Conservation (phyloP, 768 basidiomycete genomes). For the Cubamyces sp. region DNA sequence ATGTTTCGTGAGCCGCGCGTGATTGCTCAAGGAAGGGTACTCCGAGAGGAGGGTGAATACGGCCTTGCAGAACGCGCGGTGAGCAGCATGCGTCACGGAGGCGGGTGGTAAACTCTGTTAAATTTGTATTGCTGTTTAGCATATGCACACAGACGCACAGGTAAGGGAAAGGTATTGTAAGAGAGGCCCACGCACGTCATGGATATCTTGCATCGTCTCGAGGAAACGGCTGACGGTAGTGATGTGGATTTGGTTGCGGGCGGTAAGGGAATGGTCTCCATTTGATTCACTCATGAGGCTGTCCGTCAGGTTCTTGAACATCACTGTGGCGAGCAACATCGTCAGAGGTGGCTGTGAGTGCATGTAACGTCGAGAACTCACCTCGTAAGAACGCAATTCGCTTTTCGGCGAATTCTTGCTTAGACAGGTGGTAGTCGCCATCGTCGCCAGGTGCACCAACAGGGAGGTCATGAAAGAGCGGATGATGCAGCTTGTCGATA, state of each 20-base stretch:
- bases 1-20: conserved; percentile 13
- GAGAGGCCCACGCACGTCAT: conserved; percentile 39
- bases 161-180: no score
- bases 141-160: no score
- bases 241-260: conserved; percentile 44
- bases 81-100: conserved; percentile 2
- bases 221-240: conserved; percentile 51
- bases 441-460: conserved; percentile 23
- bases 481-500: conserved; percentile 59
- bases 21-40: conserved; percentile 14
- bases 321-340: conserved; percentile 38
- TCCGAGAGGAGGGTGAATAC: conserved; percentile 12
- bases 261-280: conserved; percentile 31
- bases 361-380: conserved; percentile 29
- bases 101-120: conserved; percentile 6
- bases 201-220: conserved; percentile 53
- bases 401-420: conserved; percentile 34
- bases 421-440: conserved; percentile 30
- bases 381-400: conserved; percentile 45
- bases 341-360: background rate
- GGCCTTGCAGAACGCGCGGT: conserved; percentile 20
- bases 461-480: conserved; percentile 46
- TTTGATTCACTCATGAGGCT: conserved; percentile 37
- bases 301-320: conserved; percentile 48
- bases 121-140: background rate